A percentile compares a stretch with the other conserved stretches of the same genome.
phyloP scores from a whole-genome alignment of 225 moss, liverwort and hornwort species.

The Pseudoscleropodium purum region DNA sequence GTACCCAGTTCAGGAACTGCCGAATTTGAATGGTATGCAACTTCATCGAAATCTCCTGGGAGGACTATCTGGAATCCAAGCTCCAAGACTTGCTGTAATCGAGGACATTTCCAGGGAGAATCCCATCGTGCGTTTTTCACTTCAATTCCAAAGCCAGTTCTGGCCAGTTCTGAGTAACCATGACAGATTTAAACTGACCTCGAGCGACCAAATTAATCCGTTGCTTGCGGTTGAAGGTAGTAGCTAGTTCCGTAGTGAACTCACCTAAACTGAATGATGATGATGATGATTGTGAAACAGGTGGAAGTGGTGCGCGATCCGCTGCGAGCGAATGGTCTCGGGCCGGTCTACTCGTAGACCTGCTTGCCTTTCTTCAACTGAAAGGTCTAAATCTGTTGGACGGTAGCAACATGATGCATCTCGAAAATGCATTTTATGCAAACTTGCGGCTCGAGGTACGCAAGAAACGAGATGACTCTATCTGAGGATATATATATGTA shows the following conservation, averaged over 20 bases:
- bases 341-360: neutral
- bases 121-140: neutral
- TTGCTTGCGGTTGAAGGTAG: neutral
- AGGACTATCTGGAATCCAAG: neutral
- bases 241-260: no score
- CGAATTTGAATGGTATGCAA: neutral
- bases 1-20: neutral
- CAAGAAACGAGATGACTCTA: neutral
- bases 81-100: neutral
- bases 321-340: neutral
- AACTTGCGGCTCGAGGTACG: neutral
- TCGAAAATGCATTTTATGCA: neutral
- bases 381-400: neutral
- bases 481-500: neutral
- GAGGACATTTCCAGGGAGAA: neutral
- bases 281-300: neutral
- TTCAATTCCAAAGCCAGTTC: neutral
- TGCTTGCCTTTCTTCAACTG: neutral
- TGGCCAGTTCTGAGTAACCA: neutral
- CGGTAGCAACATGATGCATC: neutral
- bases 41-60: neutral
- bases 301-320: neutral
- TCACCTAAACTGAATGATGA: neutral
- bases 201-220: neutral
- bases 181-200: neutral